Conservation (phyloP, 352 stramenopile genomes). For the Globisporangium lucens region DNA sequence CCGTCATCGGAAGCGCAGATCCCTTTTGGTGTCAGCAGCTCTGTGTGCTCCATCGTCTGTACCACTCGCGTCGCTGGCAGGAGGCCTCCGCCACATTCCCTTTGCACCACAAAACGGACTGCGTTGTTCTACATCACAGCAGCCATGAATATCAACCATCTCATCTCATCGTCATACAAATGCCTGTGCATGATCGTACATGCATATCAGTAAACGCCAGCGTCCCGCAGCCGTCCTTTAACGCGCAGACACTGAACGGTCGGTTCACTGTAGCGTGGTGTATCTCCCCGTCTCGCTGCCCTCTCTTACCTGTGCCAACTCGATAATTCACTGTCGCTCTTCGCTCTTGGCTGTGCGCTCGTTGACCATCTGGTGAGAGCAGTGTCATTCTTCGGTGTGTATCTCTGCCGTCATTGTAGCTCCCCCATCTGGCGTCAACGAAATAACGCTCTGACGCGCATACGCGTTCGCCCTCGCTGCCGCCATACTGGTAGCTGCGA, state of each 20-base stretch:
- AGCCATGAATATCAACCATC: not conserved
- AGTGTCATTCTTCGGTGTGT: not conserved
- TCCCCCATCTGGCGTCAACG: not conserved
- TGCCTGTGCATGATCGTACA: slow-evolving; percentile 9
- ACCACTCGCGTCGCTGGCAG: slow-evolving; percentile 10
- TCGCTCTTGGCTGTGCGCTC: not conserved
- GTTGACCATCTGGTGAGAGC: not conserved
- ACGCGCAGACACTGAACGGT: slow-evolving; percentile 30
- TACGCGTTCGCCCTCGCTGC: not conserved
- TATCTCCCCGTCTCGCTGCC: slow-evolving; percentile 28
- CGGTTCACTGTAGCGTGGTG: slow-evolving; percentile 31
- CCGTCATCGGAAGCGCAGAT: slow-evolving; percentile 37
- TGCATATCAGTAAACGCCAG: slow-evolving; percentile 39
- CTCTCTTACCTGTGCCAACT: slow-evolving; percentile 19
- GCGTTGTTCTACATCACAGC: slow-evolving; percentile 34
- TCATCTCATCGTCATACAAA: not conserved
- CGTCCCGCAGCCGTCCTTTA: slow-evolving; percentile 19
- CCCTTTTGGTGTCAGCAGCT: slow-evolving; percentile 44
- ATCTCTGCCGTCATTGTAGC: not conserved
- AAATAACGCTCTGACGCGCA: not conserved
- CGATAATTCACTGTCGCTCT: not conserved
- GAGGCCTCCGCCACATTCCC: not conserved
- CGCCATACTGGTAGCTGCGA: too few species aligned
- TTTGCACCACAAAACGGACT: slow-evolving; percentile 29
- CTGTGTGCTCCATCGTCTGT: slow-evolving; percentile 26